Conservation (phyloP, 345 rosid genomes). For the Corchorus capsularis region DNA sequence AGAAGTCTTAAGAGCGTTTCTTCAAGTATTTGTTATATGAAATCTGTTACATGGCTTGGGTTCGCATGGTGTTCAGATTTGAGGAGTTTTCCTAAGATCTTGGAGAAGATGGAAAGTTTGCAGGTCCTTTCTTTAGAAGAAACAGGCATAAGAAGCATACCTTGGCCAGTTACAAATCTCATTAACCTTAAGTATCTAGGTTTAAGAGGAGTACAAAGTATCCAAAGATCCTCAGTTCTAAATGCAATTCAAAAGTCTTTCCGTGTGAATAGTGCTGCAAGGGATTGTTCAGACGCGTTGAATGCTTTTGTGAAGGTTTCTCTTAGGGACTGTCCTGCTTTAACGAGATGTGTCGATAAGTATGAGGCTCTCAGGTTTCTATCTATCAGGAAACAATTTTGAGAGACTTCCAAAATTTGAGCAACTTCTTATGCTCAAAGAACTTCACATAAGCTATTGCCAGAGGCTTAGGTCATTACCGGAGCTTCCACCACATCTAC, state of each 20-base stretch:
- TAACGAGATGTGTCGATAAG: no score
- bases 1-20: constrained; percentile 31
- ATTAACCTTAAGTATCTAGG: background rate
- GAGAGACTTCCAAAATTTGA: no score
- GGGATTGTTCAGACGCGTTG: no score
- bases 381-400: no score
- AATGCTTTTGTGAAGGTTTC: no score
- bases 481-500: no score
- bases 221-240: background rate
- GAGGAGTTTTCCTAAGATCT: constrained; percentile 32
- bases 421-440: no score
- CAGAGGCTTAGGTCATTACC: no score
- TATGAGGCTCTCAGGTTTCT: no score
- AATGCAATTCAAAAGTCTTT: background rate
- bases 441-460: no score
- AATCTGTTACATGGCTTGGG: constrained; percentile 26
- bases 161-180: constrained; percentile 28
- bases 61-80: constrained; percentile 31
- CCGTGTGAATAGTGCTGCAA: no score
- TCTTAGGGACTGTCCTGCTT: no score
- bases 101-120: constrained; percentile 28
- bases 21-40: constrained; percentile 28
- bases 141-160: constrained; percentile 34
- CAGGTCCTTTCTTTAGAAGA: constrained; percentile 27
- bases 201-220: background rate